These are phyloP conservation scores for Lachancea thermotolerans DNA, from an alignment of 805 yeast species.

Conservation along the genomic window DNA sequence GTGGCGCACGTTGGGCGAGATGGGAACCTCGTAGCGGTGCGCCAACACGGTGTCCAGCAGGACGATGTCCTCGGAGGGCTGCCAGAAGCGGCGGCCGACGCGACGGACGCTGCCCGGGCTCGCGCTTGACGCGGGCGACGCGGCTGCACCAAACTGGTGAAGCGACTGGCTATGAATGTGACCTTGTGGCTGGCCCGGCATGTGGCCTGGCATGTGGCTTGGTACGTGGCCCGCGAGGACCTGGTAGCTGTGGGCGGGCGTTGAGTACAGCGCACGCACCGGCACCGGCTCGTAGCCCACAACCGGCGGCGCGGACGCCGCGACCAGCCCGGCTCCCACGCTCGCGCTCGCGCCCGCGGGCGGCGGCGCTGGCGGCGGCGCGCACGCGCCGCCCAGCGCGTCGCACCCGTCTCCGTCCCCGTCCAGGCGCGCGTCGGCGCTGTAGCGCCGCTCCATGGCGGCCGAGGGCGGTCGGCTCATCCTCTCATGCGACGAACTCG, in stretches of 20 bases:
- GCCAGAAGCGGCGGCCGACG: conserved; percentile 3
- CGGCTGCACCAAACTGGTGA: not conserved
- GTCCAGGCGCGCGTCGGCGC: too few species aligned
- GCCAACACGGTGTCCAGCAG: conserved; percentile 4
- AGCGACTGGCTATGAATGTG: too few species aligned
- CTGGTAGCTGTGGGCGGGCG: not conserved
- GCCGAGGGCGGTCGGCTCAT: too few species aligned
- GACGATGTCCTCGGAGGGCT: conserved; percentile 5
- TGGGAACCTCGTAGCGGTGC: conserved; percentile 3
- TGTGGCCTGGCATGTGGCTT: too few species aligned
- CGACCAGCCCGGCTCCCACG: too few species aligned
- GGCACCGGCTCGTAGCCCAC: not conserved
- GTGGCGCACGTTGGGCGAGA: conserved; percentile 4
- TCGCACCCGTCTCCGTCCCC: conserved; percentile 4
- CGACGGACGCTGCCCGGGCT: not conserved
- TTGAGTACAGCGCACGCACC: not conserved
- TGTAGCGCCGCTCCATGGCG: not conserved
- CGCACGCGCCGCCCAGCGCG: conserved; percentile 3
- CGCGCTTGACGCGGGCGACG: conserved; percentile 1
- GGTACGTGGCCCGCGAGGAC: too few species aligned
- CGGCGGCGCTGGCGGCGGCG: conserved; percentile 1
- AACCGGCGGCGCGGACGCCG: too few species aligned
- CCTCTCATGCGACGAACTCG: too few species aligned
- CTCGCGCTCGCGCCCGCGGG: too few species aligned
- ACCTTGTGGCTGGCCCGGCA: too few species aligned